Base-by-base conservation (phyloP, 306 rosid species). In the Phaseolus lunatus region DNA sequence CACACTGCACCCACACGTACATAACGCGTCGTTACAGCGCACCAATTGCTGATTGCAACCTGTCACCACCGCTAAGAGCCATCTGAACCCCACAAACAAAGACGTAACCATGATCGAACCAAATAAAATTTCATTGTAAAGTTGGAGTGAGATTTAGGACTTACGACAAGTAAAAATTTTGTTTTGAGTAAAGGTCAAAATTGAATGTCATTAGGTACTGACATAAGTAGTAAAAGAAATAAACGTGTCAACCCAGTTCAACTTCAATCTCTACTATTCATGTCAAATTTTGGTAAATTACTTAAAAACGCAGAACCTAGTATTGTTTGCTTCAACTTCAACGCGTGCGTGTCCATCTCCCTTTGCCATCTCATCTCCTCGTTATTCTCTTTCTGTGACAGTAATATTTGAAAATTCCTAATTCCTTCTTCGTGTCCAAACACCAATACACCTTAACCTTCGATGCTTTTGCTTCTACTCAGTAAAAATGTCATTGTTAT, bases 41-140 rank as follows among this genome's bases (percentile, higher is more conserved):
- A 57, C 57, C 33, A 27, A 67, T 74, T 82, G 86, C 79, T 77
- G 85, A 77, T 70, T 11, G 80, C 77, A 73, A 35, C 39, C 39
- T 58, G 74, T 78, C 69, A 29, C 22, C 16, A 39, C 23, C 13
- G 29, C 41, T 39, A 73, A 37, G 47, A 49, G 48, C 61, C 5
- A 13, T 54, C 20, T 57, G n/a, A 62, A 63, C 37, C 27, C 39
- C 67, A 31, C 53, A 57, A 57, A 53, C 12, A 29, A 37, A 49
- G 53, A 16, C 5, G 54, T 15, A 33, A 33, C 49, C 15, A 12
- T 13, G 24, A 44, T 61, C 49, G 9, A 33, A 47, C 24, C 35
- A 3, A 47, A 1, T 20, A 9, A 62, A 58, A 33, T 43, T 43
- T 43, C 3, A 4, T 12, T 12, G 11, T 43, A 8, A 61, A 27